phyloP scores from a whole-genome alignment of 345 rosid genomes.

The Tarenaya hassleriana region DNA sequence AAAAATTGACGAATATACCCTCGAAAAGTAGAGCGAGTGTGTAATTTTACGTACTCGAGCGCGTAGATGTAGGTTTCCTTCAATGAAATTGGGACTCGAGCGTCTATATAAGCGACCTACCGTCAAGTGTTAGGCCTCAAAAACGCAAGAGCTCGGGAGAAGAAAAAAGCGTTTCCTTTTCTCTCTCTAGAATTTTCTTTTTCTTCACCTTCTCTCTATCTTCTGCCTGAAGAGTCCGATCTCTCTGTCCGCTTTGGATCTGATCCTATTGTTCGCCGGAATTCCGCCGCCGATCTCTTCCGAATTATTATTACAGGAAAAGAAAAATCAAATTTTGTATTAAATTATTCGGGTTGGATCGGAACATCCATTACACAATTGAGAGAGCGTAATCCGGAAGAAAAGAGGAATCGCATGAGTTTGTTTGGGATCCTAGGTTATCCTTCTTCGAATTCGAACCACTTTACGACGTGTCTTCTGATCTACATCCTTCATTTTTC shows the following conservation, averaged over 20 bases:
- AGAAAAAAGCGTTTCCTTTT: no score
- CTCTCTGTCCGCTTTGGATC: constrained; percentile 14
- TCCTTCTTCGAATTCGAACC: constrained; percentile 52
- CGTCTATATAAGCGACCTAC: no score
- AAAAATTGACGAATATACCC: background rate
- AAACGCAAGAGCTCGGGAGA: background rate
- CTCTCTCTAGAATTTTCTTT: constrained; percentile 20
- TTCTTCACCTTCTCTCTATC: constrained; percentile 19
- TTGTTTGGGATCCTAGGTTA: constrained; percentile 78
- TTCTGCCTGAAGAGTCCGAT: background rate
- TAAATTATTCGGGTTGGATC: background rate
- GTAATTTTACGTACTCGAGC: background rate
- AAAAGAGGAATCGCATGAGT: constrained; percentile 75
- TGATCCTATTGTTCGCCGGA: constrained; percentile 15
- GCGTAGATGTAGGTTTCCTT: no score
- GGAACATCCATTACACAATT: background rate
- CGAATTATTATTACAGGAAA: background rate
- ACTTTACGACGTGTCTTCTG: constrained; percentile 69
- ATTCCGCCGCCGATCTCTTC: constrained; percentile 12
- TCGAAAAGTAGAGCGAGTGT: background rate
- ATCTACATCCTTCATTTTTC: constrained; percentile 77
- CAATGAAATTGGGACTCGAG: no score
- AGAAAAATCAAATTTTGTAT: background rate
- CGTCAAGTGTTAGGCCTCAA: constrained; percentile 5
- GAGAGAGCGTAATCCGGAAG: constrained; percentile 7